Evolutionary conservation across 768 basidiomycete species (phyloP).

Genomic region (Hypholoma fasciculare): DNA sequence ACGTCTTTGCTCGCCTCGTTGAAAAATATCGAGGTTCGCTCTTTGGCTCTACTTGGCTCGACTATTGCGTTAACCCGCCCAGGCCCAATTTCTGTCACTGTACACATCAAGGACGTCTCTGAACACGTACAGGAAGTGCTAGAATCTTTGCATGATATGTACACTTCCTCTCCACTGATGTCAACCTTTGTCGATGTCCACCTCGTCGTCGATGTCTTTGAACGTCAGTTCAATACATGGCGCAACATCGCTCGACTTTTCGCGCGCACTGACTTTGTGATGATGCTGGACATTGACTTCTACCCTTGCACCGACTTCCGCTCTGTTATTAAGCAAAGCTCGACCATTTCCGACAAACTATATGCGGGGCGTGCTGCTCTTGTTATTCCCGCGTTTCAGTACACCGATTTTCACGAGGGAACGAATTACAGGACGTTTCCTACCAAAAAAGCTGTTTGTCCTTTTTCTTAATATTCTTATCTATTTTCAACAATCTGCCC

Average conservation of each 20-base stretch:
- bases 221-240: conserved; percentile 89
- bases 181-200: conserved; percentile 78
- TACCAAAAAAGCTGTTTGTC: conserved; percentile 60
- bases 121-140: conserved; percentile 50
- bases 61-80: conserved; percentile 1
- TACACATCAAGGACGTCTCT: conserved; percentile 65
- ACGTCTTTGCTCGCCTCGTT: conserved; percentile 70
- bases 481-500: neutral
- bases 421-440: conserved; percentile 62
- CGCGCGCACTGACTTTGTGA: conserved; percentile 79
- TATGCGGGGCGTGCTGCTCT: conserved; percentile 65
- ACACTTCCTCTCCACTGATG: conserved; percentile 67
- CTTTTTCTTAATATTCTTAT: neutral
- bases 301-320: conserved; percentile 82
- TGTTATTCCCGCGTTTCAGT: conserved; percentile 88
- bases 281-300: conserved; percentile 94
- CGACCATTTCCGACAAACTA: conserved; percentile 41
- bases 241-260: conserved; percentile 84
- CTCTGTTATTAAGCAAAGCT: conserved; percentile 46
- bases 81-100: conserved; percentile 86
- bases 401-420: conserved; percentile 63
- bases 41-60: neutral
- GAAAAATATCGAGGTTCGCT: conserved; percentile 71
- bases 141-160: conserved; percentile 62
- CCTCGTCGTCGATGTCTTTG: conserved; percentile 78